Evolutionary conservation across 176 grass and related monocot genomes (phyloP).

Genomic region (Juncus effusus): DNA sequence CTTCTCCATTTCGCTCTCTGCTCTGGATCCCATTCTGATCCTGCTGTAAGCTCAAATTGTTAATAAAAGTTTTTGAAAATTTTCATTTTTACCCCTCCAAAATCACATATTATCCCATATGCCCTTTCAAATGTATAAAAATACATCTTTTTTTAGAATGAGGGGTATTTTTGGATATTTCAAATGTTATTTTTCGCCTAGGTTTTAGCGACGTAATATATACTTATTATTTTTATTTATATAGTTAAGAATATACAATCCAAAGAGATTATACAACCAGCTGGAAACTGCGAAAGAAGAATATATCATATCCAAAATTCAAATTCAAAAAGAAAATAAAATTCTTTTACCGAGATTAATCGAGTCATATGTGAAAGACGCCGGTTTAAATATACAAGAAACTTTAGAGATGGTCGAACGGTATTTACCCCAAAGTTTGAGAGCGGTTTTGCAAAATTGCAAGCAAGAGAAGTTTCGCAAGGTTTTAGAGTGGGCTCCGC

Average conservation of each 20-base stretch:
- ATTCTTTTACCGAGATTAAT: constrained; percentile 67
- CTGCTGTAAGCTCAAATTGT: constrained; percentile 43
- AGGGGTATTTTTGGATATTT: too few relatives aligned
- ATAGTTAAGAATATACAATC: constrained; percentile 70
- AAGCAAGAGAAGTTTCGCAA: constrained; percentile 23
- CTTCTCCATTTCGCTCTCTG: constrained; percentile 85
- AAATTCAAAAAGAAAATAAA: constrained; percentile 42
- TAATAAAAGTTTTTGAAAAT: neutral
- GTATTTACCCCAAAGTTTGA: constrained; percentile 56
- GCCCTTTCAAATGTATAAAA: neutral
- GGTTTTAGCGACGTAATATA: neutral
- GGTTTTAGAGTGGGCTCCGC: constrained; percentile 71
- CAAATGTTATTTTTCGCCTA: too few relatives aligned
- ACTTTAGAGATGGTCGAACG: constrained; percentile 44
- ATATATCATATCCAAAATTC: constrained; percentile 59
- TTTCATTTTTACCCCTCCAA: neutral
- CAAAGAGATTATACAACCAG: constrained; percentile 55
- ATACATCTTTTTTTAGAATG: too few relatives aligned
- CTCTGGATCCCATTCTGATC: constrained; percentile 74
- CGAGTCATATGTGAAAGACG: constrained; percentile 53
- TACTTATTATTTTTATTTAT: neutral
- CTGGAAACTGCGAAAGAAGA: constrained; percentile 73
- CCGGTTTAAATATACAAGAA: constrained; percentile 41
- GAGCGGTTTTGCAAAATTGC: constrained; percentile 32
- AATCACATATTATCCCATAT: constrained; percentile 7